Conservation (phyloP, 176 grass and related monocot species). For the Avena insularis region DNA sequence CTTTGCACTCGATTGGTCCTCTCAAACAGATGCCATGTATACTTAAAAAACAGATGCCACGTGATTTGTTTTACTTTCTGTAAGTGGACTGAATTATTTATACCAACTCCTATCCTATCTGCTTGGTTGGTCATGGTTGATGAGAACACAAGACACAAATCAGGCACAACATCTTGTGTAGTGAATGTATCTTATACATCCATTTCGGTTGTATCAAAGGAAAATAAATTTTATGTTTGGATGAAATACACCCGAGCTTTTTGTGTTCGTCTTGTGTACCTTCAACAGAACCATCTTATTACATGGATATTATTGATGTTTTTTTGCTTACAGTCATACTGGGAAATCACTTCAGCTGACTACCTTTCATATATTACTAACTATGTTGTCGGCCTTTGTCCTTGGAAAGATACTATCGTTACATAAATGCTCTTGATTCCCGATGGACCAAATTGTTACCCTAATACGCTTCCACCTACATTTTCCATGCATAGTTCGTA, state of each 20-base stretch:
- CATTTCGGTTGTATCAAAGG: slow-evolving; percentile 23
- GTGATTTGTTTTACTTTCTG: too few relatives aligned
- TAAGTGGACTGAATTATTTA: too few relatives aligned
- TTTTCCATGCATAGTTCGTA: too few relatives aligned
- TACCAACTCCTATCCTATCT: too few relatives aligned
- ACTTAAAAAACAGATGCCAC: too few relatives aligned
- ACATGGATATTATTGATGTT: slow-evolving; percentile 33
- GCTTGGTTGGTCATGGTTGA: too few relatives aligned
- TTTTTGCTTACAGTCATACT: slow-evolving; percentile 71
- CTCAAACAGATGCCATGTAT: too few relatives aligned
- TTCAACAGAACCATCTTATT: neutral
- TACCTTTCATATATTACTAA: slow-evolving; percentile 77
- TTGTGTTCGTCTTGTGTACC: neutral
- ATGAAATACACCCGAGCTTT: neutral
- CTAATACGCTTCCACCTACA: too few relatives aligned
- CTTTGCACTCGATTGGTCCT: too few relatives aligned
- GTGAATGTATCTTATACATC: neutral
- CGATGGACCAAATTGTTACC: too few relatives aligned
- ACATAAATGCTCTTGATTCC: too few relatives aligned
- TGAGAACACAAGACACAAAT: slow-evolving; percentile 90
- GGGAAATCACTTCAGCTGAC: slow-evolving; percentile 84
- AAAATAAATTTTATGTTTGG: neutral
- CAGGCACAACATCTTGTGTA: slow-evolving; percentile 54
- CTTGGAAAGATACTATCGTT: slow-evolving; percentile 61
- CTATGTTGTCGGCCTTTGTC: slow-evolving; percentile 79